Evolutionary conservation across 1,284 basidiomycete genomes (phyloP), one percentile per base, ranked within the genome.

Genomic region (Cystobasidium slooffiae): DNA sequence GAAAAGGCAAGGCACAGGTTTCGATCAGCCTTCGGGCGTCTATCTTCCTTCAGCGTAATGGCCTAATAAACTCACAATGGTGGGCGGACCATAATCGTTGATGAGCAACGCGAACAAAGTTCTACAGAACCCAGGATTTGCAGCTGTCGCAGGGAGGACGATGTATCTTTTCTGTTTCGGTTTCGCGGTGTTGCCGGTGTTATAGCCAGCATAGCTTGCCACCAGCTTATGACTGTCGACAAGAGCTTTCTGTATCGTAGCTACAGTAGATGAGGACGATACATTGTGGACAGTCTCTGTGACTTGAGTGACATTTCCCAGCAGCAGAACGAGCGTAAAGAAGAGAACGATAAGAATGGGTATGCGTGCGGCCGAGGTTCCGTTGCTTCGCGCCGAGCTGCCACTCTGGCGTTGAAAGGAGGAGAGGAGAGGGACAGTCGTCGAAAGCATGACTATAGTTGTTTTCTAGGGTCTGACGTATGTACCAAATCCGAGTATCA

Each of bases 81-180:
- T 68, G 2, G 66, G 66, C 37, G 66, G 52, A 6, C 53, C 55
- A 55, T 56, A 68, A 12, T 58, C 52, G 43, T 68, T 68, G 22
- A 68, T 58, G 66, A 68, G 53, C 24, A 68, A 37, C 18, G 66
- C 52, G 43, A 68, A 68, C n/a, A 68, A 46, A 20, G 55, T 46
- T 20, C 52, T 68, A 22, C 66, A 68, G 52, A 68, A 68, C 4
- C 52, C 53, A 20, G 51, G 66, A 37, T 46, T 68, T 12, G 66
- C 31, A 43, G 52, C 51, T 24, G 66, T 68, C 16, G 51, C 66
- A 44, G 66, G 66, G 6, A 68, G 66, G 8, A 68, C 52, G 22
- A 68, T 46, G 20, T 56, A 58, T 16, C 39, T 56, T 31, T 68
- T 68, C 20, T 55, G 49, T 20, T 43, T 44, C 12, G 5, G 20